Conservation (phyloP, 2,329 filamentous ascomycete genomes). For the Cryphonectria naterciae region DNA sequence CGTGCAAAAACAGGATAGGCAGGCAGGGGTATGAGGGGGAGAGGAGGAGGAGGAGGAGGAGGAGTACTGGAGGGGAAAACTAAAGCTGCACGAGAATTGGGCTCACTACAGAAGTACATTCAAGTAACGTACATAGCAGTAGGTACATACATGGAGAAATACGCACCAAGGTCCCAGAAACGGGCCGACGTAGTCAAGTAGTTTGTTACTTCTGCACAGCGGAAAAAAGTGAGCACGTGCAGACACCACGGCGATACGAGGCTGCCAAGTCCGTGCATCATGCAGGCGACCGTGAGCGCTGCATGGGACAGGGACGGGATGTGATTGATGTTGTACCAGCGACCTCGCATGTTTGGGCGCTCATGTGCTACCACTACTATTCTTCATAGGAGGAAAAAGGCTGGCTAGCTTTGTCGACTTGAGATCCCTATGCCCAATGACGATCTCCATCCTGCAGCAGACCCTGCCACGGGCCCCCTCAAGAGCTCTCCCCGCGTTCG, state of each 20-base stretch:
- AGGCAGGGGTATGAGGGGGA: too few relatives aligned
- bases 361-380: neutral
- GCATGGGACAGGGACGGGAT: neutral
- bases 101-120: too few relatives aligned
- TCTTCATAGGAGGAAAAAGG: too few relatives aligned
- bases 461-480: neutral
- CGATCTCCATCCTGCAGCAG: neutral
- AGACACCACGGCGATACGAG: conserved; percentile 5
- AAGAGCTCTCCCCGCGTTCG: neutral
- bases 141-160: too few relatives aligned
- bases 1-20: too few relatives aligned
- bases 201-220: neutral
- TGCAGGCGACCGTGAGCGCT: neutral
- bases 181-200: neutral
- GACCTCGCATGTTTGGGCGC: neutral
- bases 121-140: neutral
- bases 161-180: neutral
- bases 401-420: neutral
- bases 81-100: too few relatives aligned
- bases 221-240: neutral
- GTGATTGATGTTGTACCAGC: neutral
- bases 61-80: too few relatives aligned
- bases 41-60: too few relatives aligned
- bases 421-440: neutral
- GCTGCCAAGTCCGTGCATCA: neutral